phyloP scores from a whole-genome alignment of 2,329 filamentous ascomycete genomes.

The Metarhizium robertsii region DNA sequence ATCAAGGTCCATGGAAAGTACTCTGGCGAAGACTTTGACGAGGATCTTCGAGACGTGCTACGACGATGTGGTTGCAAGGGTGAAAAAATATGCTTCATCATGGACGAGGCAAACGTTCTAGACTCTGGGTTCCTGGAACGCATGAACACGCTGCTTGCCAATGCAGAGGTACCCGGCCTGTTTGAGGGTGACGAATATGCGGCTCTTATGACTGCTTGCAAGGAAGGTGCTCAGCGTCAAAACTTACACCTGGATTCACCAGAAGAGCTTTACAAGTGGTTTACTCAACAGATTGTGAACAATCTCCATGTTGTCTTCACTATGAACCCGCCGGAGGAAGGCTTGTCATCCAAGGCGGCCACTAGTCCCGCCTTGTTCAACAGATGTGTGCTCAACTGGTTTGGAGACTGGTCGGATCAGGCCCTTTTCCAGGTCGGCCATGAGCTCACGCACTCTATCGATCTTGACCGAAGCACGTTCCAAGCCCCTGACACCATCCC shows the following conservation, averaged over 20 bases:
- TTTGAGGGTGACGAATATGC: constrained; percentile 99
- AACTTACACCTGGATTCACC: constrained; percentile 92
- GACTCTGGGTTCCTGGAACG: constrained; percentile 98
- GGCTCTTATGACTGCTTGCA: constrained; percentile 98
- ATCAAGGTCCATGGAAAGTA: constrained; percentile 99
- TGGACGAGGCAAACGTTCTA: constrained; percentile 98
- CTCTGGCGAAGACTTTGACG: constrained; percentile 96
- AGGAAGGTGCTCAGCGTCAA: constrained; percentile 94
- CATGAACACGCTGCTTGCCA: constrained; percentile 98
- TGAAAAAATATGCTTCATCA: constrained; percentile 99
- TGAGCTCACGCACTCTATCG: constrained; percentile 91
- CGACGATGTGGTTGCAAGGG: constrained; percentile 93
- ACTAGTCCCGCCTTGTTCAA: constrained; percentile 99
- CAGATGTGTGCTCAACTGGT: constrained; percentile 99
- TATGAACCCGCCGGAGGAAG: constrained; percentile 97
- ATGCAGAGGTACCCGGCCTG: constrained; percentile 96
- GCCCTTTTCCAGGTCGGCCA: constrained; percentile 95
- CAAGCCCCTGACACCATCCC: constrained; percentile 83
- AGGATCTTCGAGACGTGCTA: constrained; percentile 89
- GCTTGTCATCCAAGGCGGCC: constrained; percentile 88
- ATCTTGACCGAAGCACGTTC: constrained; percentile 83
- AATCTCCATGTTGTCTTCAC: constrained; percentile 99
- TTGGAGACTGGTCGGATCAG: constrained; percentile 99
- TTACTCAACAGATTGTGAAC: constrained; percentile 97
- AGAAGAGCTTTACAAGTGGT: constrained; percentile 99